Base-by-base conservation (phyloP, 805 yeast genomes). In the Saccharomycodes ludwigii region DNA sequence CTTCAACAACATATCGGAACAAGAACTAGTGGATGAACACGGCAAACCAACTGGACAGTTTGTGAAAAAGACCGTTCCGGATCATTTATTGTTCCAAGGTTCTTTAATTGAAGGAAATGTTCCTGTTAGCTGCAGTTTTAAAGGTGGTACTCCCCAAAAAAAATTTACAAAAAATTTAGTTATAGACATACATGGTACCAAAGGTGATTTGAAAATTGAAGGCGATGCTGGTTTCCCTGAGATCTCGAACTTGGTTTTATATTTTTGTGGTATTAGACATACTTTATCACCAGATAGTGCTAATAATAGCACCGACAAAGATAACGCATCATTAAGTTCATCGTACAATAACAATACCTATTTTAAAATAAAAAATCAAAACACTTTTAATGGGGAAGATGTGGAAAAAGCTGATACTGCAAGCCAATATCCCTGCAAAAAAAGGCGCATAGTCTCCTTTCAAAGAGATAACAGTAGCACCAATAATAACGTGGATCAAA, bases 171-270 rank as follows among this genome's bases (percentile, higher is more conserved):
- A 51, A 36, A 51, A 49, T 34, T 32, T 51, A 28, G 48, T 51
- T n/a, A 48, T 50, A 18, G 54, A 51, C 33, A 44, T 51, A 21
- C 56, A 51, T 35, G 56, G 56, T 13, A 48, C 56, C 11, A 49
- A 45, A 32, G 56, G 56, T 30, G 54, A 51, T 40, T 33, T 49
- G 13, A 51, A 49, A 32, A 36, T 51, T 13, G 56, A 51, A 35
- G 56, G 56, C 27, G 54, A 51, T 32, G 56, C 54, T 6, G 56
- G 56, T n/a, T 51, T 51, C 33, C 51, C 52, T 1, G 54, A 49
- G 30, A 47, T 51, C 9, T 48, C 56, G 5, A 51, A 49, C 31
- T 34, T 51, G 8, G 54, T 49, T 1, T 34, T 51, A 21, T 51
- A 49, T 35, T 51, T 48, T 33, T 47, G 49, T 33, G 56, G 56